Conservation (phyloP, 164 flowering plant species). For the Liquidambar formosana region DNA sequence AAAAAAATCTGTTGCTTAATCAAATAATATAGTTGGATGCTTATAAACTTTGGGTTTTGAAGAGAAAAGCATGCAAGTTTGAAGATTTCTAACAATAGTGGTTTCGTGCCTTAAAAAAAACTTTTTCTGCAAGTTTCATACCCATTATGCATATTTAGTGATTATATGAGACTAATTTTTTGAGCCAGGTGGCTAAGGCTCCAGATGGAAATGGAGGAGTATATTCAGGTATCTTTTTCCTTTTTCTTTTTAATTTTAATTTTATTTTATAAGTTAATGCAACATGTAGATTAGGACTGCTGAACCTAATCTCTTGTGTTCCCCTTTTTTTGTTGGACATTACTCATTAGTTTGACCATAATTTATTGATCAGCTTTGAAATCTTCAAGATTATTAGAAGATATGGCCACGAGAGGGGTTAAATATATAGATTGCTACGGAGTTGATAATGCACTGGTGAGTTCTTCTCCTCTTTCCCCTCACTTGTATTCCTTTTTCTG, state of each 20-base stretch:
- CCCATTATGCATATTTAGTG: background rate
- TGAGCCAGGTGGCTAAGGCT: conserved; percentile 84
- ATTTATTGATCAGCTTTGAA: conserved; percentile 63
- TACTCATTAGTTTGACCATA: conserved; percentile 4
- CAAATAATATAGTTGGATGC: too few species aligned
- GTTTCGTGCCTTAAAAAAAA: too few species aligned
- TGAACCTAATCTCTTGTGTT: background rate
- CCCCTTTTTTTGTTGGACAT: background rate
- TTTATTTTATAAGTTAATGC: background rate
- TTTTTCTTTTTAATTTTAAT: background rate
- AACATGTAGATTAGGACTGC: background rate
- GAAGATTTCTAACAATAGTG: background rate
- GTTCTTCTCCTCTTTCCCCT: conserved; percentile 15
- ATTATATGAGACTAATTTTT: conserved; percentile 16
- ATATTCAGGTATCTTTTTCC: conserved; percentile 60
- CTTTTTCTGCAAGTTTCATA: background rate
- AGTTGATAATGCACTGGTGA: conserved; percentile 95
- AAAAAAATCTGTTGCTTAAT: too few species aligned
- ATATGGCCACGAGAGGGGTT: conserved; percentile 86
- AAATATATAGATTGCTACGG: conserved; percentile 92
- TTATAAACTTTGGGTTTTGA: too few species aligned
- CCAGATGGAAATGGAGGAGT: conserved; percentile 99
- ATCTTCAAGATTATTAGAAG: conserved; percentile 78
- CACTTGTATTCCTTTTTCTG: conserved; percentile 1
- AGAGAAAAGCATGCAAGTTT: too few species aligned